Evolutionary conservation across 2,329 filamentous ascomycete species (phyloP).

Genomic region (Phialocephala subalpina): DNA sequence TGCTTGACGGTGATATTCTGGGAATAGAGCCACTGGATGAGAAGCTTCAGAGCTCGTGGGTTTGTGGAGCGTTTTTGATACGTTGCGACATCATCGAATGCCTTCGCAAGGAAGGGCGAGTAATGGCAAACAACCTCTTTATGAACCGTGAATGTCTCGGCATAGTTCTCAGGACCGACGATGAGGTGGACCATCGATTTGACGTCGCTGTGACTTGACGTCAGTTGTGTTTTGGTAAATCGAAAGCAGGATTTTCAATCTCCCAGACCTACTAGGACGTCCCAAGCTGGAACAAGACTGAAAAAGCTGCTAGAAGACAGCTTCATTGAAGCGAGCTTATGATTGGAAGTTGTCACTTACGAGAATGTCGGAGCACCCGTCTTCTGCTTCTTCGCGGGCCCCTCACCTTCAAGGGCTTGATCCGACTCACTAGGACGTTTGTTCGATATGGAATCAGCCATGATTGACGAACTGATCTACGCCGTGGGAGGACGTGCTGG

Average conservation of each 20-base stretch:
- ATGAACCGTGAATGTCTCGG: slow-evolving; percentile 16
- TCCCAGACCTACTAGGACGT: too few relatives aligned
- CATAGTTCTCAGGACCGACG: not conserved
- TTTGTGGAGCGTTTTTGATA: slow-evolving; percentile 12
- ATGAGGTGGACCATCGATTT: not conserved
- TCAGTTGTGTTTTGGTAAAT: not conserved
- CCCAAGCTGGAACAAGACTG: too few relatives aligned
- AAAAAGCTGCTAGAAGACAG: too few relatives aligned
- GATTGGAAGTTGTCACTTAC: not conserved
- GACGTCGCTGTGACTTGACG: not conserved
- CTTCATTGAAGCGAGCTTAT: too few relatives aligned
- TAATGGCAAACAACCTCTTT: slow-evolving; percentile 25
- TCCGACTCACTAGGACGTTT: not conserved
- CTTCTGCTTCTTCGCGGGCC: not conserved
- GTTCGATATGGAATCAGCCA: not conserved
- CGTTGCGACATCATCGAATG: slow-evolving; percentile 19
- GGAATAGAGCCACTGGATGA: not conserved
- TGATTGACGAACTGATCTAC: too few relatives aligned
- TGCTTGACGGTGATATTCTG: not conserved
- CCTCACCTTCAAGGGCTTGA: not conserved
- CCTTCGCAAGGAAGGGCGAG: slow-evolving; percentile 14
- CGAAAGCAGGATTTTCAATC: too few relatives aligned
- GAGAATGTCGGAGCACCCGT: not conserved
- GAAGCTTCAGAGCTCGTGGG: not conserved
- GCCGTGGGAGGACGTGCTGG: not conserved